Conservation (phyloP, 2,329 filamentous ascomycete genomes). For the Hortaea werneckii region DNA sequence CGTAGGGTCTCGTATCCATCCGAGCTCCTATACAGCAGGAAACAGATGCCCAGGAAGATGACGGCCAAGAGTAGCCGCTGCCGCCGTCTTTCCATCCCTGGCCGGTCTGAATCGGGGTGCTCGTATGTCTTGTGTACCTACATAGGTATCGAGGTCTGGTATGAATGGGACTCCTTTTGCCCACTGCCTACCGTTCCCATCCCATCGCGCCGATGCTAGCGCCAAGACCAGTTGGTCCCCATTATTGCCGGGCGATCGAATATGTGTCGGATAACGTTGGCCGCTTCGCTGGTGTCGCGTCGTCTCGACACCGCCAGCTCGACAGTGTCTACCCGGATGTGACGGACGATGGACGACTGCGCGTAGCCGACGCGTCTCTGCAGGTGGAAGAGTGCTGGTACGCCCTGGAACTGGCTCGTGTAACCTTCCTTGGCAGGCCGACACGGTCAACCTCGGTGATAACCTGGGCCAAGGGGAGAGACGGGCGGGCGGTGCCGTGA, state of each 20-base stretch:
- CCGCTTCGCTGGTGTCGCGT: background rate
- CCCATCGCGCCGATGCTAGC: background rate
- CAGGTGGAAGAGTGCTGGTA: background rate
- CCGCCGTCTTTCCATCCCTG: slow-evolving; percentile 2
- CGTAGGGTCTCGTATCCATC: background rate
- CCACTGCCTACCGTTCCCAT: too few species aligned
- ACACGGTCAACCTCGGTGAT: too few species aligned
- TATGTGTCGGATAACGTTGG: background rate
- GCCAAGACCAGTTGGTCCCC: background rate
- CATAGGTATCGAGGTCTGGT: too few species aligned
- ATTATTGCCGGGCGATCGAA: background rate
- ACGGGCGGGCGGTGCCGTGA: too few species aligned
- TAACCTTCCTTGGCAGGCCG: too few species aligned
- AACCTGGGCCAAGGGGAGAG: too few species aligned
- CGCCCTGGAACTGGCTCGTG: background rate
- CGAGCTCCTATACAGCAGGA: slow-evolving; percentile 4
- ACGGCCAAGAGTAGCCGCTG: slow-evolving; percentile 4
- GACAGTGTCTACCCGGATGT: too few species aligned
- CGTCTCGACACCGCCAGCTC: background rate
- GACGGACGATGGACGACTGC: background rate
- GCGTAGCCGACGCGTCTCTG: background rate
- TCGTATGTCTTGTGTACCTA: too few species aligned
- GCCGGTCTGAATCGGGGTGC: too few species aligned
- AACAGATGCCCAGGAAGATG: slow-evolving; percentile 3
- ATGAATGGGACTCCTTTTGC: too few species aligned